Percentiles rank a stretch among this genome's conserved stretches.
Evolutionary conservation across 2,329 filamentous ascomycete species (phyloP).

Genomic region (Simplicillium aogashimaense): DNA sequence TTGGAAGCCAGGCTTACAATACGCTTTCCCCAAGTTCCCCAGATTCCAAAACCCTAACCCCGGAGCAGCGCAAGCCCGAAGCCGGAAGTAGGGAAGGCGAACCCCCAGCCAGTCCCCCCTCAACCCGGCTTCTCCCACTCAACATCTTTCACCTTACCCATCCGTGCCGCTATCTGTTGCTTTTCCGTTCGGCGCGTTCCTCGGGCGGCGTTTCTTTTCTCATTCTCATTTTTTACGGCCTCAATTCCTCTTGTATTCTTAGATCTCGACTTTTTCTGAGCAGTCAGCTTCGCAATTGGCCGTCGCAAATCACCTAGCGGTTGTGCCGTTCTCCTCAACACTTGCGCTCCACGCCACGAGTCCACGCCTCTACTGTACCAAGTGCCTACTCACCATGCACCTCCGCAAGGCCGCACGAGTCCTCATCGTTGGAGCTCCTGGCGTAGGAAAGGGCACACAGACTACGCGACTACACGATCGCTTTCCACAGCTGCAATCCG

Average conservation of each 20-base stretch:
- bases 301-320: no score
- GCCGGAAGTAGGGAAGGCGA: no score
- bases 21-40: no score
- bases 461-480: slow-evolving; percentile 76
- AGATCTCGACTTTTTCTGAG: no score
- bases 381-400: slow-evolving; percentile 34
- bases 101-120: no score
- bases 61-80: no score
- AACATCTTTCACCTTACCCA: slow-evolving; percentile 4
- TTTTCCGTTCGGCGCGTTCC: neutral
- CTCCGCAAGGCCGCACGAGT: slow-evolving; percentile 77
- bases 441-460: slow-evolving; percentile 95
- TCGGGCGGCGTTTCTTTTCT: neutral
- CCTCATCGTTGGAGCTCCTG: slow-evolving; percentile 92
- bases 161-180: neutral
- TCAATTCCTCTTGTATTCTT: no score
- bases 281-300: no score
- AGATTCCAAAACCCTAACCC: no score
- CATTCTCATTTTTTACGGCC: neutral
- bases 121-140: neutral
- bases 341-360: no score
- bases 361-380: neutral
- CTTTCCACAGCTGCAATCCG: slow-evolving; percentile 81
- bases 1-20: no score
- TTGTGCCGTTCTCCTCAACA: no score